Percentiles rank a stretch among this genome's conserved stretches.
These are phyloP conservation scores for Eutrema japonicum DNA, from an alignment of 345 rosid species.

Conservation along the genomic window DNA sequence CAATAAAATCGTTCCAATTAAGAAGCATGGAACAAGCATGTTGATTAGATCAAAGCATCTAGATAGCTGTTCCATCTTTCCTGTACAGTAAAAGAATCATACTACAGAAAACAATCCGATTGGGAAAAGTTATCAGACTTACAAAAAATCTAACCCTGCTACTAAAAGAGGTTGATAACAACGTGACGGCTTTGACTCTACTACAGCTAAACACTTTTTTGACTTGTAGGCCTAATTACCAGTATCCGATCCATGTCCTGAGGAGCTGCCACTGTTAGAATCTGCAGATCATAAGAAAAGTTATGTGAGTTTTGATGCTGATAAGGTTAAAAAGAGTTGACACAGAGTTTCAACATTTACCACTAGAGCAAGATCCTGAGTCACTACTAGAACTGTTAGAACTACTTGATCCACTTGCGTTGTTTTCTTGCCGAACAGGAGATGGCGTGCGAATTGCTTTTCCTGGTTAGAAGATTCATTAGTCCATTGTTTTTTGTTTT, in stretches of 20 bases:
- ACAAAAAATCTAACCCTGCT: constrained; percentile 22
- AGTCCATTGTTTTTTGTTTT: background rate
- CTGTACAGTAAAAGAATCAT: constrained; percentile 38
- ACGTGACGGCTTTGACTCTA: constrained; percentile 26
- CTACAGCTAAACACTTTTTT: constrained; percentile 33
- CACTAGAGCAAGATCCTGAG: constrained; percentile 47
- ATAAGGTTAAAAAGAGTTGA: constrained; percentile 11
- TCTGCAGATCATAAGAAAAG: constrained; percentile 30
- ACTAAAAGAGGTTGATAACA: constrained; percentile 7
- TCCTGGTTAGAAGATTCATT: constrained; percentile 33
- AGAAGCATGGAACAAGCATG: constrained; percentile 23
- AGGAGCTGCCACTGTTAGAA: constrained; percentile 47
- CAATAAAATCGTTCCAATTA: background rate
- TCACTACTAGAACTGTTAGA: constrained; percentile 49
- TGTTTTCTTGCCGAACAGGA: constrained; percentile 36
- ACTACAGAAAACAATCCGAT: constrained; percentile 29
- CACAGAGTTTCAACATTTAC: constrained; percentile 34
- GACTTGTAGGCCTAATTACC: constrained; percentile 37
- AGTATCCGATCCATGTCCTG: constrained; percentile 42
- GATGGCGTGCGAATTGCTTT: constrained; percentile 36
- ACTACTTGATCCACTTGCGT: constrained; percentile 49
- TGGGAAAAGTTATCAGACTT: constrained; percentile 11
- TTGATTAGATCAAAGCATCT: constrained; percentile 20
- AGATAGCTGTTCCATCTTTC: background rate
- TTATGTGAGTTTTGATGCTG: constrained; percentile 16